These are phyloP conservation scores for Xylariaceae sp. DNA, from an alignment of 2,329 filamentous ascomycete species.

Conservation along the genomic window DNA sequence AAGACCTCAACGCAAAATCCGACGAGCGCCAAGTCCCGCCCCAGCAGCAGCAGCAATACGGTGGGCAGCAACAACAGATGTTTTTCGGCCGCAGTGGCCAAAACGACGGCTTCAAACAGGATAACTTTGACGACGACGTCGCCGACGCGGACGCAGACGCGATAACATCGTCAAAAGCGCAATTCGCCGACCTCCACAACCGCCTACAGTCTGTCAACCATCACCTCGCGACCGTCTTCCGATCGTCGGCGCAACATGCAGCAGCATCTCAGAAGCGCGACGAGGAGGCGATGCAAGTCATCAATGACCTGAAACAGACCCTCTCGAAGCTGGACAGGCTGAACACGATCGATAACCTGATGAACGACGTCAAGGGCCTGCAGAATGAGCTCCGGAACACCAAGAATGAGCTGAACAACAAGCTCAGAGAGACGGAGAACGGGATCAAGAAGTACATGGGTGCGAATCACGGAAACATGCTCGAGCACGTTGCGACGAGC, in stretches of 20 bases:
- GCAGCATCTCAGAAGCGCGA: conserved; percentile 53
- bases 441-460: conserved; percentile 49
- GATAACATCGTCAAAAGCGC: conserved; percentile 50
- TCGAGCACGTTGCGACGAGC: conserved; percentile 43
- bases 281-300: conserved; percentile 47
- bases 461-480: conserved; percentile 47
- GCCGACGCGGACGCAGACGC: conserved; percentile 46
- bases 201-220: conserved; percentile 72
- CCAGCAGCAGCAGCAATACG: conserved; percentile 27
- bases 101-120: conserved; percentile 23
- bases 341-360: conserved; percentile 41
- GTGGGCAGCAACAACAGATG: conserved; percentile 28
- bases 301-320: conserved; percentile 45
- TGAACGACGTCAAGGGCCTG: conserved; percentile 47
- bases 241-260: conserved; percentile 48
- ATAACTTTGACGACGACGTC: conserved; percentile 38
- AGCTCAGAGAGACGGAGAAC: conserved; percentile 48
- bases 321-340: conserved; percentile 40
- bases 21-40: conserved; percentile 30
- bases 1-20: conserved; percentile 36
- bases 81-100: conserved; percentile 24
- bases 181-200: conserved; percentile 83
- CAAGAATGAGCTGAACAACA: conserved; percentile 50
- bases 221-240: conserved; percentile 61
- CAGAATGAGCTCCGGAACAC: conserved; percentile 57